Base-by-base conservation (phyloP, 2,329 filamentous ascomycete species). In the Ilyonectria destructans region DNA sequence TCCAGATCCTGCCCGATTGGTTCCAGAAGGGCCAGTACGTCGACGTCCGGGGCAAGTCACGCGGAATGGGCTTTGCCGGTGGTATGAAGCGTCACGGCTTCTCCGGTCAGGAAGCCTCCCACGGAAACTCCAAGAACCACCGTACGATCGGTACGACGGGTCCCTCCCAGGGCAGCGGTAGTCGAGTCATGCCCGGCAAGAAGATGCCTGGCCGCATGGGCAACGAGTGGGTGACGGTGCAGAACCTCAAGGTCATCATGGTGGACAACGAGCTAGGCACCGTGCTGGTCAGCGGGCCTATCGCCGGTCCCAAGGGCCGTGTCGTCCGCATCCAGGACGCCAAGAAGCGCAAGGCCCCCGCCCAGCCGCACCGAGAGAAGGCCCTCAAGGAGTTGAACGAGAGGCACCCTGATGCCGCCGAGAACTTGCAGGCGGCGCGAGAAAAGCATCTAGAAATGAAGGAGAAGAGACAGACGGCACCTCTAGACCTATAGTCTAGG, bases 201-300 rank as follows among this genome's bases (percentile, higher is more conserved):
- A 96, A 95, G 85, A 99, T 99, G 96, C 90, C 96, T 4, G 96
- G 96, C 62, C 90, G 94, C 67, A 98, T 99, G 96, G 96, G 96
- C 71, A 93, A 92, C 72, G 89, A 97, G 82, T 90, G 90, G 74
- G 93, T 95, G 63, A 99, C 96, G 55, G 88, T 96, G 65, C 95
- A 98, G 87, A 98, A 97, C 82, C 85, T 98, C 75, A 93, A 92
- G 83, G 91, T 99, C 60, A 84, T 99, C 80, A 92, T 94, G 85
- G 92, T 97, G 37, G 95, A 98, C 83, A 88, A 91, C 75, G 92
- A 93, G 80, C 92, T 95, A 77, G 96, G 96, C 21, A 90, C 97
- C 75, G 90, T 99, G 66, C 90, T 98, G 60, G 91, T 99, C 71
- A 94, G 93, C 82, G 96, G 96, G 33, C 89, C 91, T 71, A 91